Evolutionary conservation across 768 basidiomycete species (phyloP), one percentile per base, ranked within the genome.

Genomic region (Mycena latifolia): DNA sequence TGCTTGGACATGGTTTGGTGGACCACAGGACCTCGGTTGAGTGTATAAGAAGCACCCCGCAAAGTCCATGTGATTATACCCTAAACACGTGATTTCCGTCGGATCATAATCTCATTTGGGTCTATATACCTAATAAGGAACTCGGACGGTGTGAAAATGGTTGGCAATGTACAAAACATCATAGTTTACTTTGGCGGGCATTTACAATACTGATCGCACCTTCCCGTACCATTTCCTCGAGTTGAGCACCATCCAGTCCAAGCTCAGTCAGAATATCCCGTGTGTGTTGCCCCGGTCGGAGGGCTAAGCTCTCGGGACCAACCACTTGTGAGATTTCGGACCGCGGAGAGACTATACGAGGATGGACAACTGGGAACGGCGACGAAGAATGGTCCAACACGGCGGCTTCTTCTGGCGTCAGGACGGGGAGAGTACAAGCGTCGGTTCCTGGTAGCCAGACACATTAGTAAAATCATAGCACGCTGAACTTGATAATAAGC

Each of bases 381-480:
- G 77, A 79, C 9, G 74, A 76, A 4, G 80, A 71, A 17, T 80
- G 69, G 61, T 82, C 77, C 27, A 84, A 74, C 33, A 74, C 76
- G 2, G 81, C 83, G 6, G 90, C 91, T 81, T 94, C 92, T 27
- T 77, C 71, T 0, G 89, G 84, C 6, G 86, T 82, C 28, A 93
- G 80, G 31, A 94, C 89, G 0, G 92, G 92, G 17, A 91, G 77
- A 12, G 84, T 84, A 72, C 92, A 94, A 10, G 91, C 89, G 63
- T 94, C 92, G 15, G 85, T 89, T 29, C 84, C 92, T 93, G 71
- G 43, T 25, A 27, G 22, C 43, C 10, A 20, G 2, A 20, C 14
- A 22, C 20, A 24, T 12, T 10, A 53, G 1, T 11, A 60, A 8
- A 12, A 57, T 31, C 35, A 43, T 52, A 35, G 14, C 12, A 31